A percentile compares a stretch with the other conserved stretches of the same genome.
Conservation (phyloP, 768 basidiomycete species). For the Asterophora parasitica region DNA sequence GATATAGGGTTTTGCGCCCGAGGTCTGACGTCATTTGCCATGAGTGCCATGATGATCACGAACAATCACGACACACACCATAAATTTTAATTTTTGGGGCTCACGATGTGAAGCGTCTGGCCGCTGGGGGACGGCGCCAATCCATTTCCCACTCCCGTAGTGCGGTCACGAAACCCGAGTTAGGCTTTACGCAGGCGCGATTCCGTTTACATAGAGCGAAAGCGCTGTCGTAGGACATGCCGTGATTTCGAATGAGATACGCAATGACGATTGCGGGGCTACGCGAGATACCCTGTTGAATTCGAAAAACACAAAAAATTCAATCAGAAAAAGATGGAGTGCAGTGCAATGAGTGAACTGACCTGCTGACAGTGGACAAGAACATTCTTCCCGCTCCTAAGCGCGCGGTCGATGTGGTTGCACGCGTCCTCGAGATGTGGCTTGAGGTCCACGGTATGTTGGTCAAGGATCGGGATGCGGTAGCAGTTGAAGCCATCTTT, state of each 20-base stretch:
- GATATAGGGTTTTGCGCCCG: no score
- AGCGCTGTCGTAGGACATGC: conserved; percentile 69
- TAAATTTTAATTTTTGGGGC: neutral
- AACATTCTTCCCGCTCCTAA: conserved; percentile 58
- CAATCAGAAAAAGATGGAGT: conserved; percentile 13
- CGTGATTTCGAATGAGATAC: conserved; percentile 71
- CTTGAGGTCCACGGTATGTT: conserved; percentile 52
- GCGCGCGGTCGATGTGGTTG: conserved; percentile 56
- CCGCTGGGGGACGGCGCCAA: conserved; percentile 18
- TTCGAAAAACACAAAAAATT: neutral
- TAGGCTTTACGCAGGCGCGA: conserved; percentile 72
- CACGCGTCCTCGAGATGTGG: conserved; percentile 69
- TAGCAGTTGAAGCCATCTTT: conserved; percentile 49
- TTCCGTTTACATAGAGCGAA: conserved; percentile 54
- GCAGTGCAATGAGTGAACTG: conserved; percentile 15
- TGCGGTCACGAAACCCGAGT: conserved; percentile 65
- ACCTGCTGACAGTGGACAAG: conserved; percentile 85
- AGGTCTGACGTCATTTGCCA: no score
- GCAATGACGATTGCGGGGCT: conserved; percentile 74
- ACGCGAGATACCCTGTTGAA: conserved; percentile 66
- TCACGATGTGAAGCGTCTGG: conserved; percentile 20
- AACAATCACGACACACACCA: no score
- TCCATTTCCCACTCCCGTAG: conserved; percentile 53
- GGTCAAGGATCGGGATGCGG: conserved; percentile 65
- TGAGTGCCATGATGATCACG: no score